Base-by-base conservation (phyloP, 2,329 filamentous ascomycete genomes). In the Sphaerulina populicola region DNA sequence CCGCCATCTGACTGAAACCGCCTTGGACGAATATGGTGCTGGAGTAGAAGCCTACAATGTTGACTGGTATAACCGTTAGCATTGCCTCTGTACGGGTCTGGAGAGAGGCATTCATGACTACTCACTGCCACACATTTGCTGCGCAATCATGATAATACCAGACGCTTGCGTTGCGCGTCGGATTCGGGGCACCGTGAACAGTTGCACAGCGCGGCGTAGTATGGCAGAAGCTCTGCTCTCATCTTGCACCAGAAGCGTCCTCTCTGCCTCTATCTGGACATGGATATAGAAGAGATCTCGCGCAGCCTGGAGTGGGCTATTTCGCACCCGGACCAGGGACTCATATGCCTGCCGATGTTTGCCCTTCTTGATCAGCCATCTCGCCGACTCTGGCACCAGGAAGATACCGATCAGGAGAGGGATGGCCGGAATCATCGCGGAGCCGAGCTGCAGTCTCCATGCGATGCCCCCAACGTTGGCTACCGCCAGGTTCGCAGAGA, bases 351-450 rank as follows among this genome's bases (percentile, higher is more conserved):
- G 47, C 10, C 48, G 39, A 29, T 60, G 56, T 27, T 33, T 44
- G 4, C 52, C 52, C 23, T 60, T 55, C 45, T 64, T 62, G 29
- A 64, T 53, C 2, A 57, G 51, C 60, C 62, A 66, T 14, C 60
- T 50, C 35, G 64, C 57, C 9, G 57, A 60, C 40, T 66, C 63
- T 14, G 60, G 53, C 42, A 82, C 74, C 14, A 83, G 71, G 44
- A 75, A 71, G 8, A 78, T 54, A 8, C 47, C 49, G 12, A 55
- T 14, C 5, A 82, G 63, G 2, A 86, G 70, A 9, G 81, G 81
- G 1, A 86, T 67, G 0, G 81, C 80, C 1, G 82, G 82, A 31
- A 85, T 77, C 46, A 84, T 80, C 2, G 83, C 81, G 2, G 80
- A 82, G 6, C 75, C 82, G 6, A 85, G 47, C 43, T 62, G 80